Base-by-base conservation (phyloP, 2,329 filamentous ascomycete species). In the Monascus ruber region DNA sequence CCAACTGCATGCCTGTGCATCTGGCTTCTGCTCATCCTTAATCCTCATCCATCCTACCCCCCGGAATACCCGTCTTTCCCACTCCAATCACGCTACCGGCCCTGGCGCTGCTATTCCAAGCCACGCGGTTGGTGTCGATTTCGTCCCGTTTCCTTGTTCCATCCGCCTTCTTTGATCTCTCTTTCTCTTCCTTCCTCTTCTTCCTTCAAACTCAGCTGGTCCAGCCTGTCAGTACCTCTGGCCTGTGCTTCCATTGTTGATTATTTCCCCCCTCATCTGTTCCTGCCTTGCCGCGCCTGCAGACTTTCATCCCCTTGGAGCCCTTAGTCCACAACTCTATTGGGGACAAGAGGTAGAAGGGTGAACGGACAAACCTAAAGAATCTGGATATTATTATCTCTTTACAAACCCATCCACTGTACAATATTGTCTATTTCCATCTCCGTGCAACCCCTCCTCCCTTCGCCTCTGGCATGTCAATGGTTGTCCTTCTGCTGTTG, bases 381-480 rank as follows among this genome's bases (percentile, higher is more conserved):
- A 17, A 17, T 17, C 17, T 17, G 17, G 17, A 17, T 29, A 6
- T 29, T 10, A 29, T 10, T 6, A 29, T 10, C 10, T 29, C 28
- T 29, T 29, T 29, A 17, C 10, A 29, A 29, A 10, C 28, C 28
- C 10, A 6, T 29, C 3, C 28, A 24, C n/a, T 24, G 6, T 24
- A 34, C 11, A 26, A 34, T 8, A 39, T 39, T 39, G 39, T 48
- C 45, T 58, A 52, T 51, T 47, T 43, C 41, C 42, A 42, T 44
- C 43, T 41, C 46, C 45, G 50, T 45, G 25, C 31, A 31, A 24
- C 10, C 31, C 11, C 10, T 11, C 5, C 48, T 43, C 46, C 47
- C 42, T 50, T 52, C 11, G 38, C 40, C 42, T 44, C 50, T 55
- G 55, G 54, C 53, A 58, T 54, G 52, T 47, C 42, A 47, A 46